phyloP scores from a whole-genome alignment of 257 asterid species.

The Solanum commersonii region DNA sequence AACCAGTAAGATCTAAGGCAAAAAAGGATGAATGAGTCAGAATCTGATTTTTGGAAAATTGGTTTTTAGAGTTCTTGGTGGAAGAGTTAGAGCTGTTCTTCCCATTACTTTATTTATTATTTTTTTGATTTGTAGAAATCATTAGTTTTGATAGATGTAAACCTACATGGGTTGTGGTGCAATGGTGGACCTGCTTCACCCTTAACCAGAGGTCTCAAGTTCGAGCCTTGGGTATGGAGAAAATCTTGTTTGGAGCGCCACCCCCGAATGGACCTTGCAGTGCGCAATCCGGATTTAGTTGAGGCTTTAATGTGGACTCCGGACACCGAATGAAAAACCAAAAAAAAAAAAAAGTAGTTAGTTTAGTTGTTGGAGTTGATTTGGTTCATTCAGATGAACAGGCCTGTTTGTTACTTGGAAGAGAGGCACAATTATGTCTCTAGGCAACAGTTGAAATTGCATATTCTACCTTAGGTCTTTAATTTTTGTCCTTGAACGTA shows the following conservation, averaged over 20 bases:
- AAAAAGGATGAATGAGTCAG: slow-evolving; percentile 53
- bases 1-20: slow-evolving; percentile 52
- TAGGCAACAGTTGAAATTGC: background rate
- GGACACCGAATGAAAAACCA: too few species aligned
- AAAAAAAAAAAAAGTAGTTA: background rate
- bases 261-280: too few species aligned
- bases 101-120: background rate
- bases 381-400: background rate
- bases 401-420: background rate
- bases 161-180: too few species aligned
- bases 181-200: accelerated
- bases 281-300: accelerated
- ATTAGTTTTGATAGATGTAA: background rate
- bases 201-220: too few species aligned
- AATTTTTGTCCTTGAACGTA: background rate
- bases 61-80: background rate
- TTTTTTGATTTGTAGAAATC: background rate
- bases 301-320: accelerated
- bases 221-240: too few species aligned
- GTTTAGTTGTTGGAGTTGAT: background rate
- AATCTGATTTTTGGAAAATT: background rate
- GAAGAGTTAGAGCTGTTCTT: background rate
- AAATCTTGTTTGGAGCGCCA: too few species aligned
- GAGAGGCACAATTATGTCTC: background rate
- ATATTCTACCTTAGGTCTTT: background rate